Conservation (phyloP, 108 stramenopile species). For the Aurantiochytrium sp. region DNA sequence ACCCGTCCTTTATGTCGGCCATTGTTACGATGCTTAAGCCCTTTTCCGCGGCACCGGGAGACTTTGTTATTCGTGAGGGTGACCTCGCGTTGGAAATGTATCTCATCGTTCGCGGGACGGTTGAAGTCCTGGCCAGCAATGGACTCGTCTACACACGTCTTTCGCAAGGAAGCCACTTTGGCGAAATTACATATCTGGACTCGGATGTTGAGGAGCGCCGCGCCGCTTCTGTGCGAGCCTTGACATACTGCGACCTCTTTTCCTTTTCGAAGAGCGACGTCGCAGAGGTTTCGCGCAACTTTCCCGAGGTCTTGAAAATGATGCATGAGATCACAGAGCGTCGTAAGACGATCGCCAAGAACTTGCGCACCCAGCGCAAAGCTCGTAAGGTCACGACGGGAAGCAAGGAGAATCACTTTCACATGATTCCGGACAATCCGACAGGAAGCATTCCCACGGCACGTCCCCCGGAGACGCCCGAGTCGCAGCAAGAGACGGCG, state of each 20-base stretch:
- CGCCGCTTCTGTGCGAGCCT: neutral
- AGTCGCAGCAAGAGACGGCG: too few relatives aligned
- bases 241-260: slow-evolving; percentile 1
- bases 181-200: neutral
- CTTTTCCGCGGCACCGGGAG: slow-evolving; percentile 2
- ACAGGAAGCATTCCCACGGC: neutral
- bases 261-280: neutral
- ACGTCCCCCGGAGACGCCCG: neutral
- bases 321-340: neutral
- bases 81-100: slow-evolving; percentile 1
- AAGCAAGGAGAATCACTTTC: neutral
- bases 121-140: neutral
- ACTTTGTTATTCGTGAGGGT: neutral
- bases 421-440: neutral
- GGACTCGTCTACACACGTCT: neutral
- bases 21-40: slow-evolving; percentile 6
- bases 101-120: neutral
- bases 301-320: neutral
- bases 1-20: slow-evolving; percentile 2
- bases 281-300: neutral
- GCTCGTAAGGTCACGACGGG: neutral
- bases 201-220: slow-evolving; percentile 1
- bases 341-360: neutral
- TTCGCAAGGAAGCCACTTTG: neutral
- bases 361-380: neutral